A percentile compares a stretch with the other conserved stretches of the same genome.
phyloP scores from a whole-genome alignment of 2,329 filamentous ascomycete species.

The Coniochaeta sp. region DNA sequence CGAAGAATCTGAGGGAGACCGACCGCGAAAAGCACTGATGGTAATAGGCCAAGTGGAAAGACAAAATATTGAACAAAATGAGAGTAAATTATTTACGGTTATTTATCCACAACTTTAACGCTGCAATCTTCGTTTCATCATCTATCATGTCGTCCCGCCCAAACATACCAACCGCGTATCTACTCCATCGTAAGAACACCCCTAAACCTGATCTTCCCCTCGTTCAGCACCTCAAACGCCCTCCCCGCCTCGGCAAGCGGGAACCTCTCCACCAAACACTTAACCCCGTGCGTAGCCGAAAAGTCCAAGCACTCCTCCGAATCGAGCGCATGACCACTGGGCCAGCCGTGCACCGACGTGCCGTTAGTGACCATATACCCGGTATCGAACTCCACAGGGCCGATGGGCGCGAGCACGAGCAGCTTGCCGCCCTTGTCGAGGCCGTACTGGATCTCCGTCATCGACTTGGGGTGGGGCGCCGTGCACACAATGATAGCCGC shows the following conservation, averaged over 20 bases:
- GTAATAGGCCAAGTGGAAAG: too few species aligned
- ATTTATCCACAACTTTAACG: too few species aligned
- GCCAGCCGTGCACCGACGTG: slow-evolving; percentile 54
- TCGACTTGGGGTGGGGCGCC: slow-evolving; percentile 50
- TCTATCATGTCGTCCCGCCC: background rate
- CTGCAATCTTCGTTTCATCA: too few species aligned
- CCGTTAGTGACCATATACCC: slow-evolving; percentile 38
- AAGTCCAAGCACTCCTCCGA: slow-evolving; percentile 62
- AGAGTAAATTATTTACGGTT: too few species aligned
- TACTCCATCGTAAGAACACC: slow-evolving; percentile 1
- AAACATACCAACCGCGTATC: background rate
- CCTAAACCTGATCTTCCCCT: slow-evolving; percentile 9
- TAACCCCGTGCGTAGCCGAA: slow-evolving; percentile 51
- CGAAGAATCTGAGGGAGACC: too few species aligned
- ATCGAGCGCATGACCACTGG: slow-evolving; percentile 57
- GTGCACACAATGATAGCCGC: slow-evolving; percentile 57
- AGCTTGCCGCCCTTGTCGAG: slow-evolving; percentile 50
- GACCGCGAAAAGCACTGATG: too few species aligned
- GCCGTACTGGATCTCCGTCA: slow-evolving; percentile 45
- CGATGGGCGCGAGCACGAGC: slow-evolving; percentile 48
- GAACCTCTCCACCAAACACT: slow-evolving; percentile 60
- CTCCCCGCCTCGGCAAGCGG: slow-evolving; percentile 43
- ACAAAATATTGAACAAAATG: too few species aligned
- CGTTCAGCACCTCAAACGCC: slow-evolving; percentile 24
- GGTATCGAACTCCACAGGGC: slow-evolving; percentile 36